Percentiles rank a stretch among this genome's conserved stretches.
Conservation (phyloP, 768 basidiomycete genomes). For the Boletus subcaerulescens region DNA sequence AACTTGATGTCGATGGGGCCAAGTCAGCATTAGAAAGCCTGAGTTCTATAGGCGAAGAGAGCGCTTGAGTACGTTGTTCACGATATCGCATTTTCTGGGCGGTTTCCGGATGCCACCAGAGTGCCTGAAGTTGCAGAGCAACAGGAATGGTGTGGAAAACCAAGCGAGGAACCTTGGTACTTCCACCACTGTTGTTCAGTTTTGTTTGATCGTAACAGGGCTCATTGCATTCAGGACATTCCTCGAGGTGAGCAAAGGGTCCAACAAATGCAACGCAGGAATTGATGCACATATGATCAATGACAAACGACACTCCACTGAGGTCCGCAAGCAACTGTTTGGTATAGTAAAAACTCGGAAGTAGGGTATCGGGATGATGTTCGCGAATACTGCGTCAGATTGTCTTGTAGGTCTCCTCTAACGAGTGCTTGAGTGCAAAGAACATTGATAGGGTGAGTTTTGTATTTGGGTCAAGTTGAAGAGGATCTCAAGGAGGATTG, state of each 20-base stretch:
- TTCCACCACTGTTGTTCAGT: background rate
- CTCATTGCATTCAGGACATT: background rate
- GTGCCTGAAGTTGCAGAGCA: no score
- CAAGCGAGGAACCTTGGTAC: background rate
- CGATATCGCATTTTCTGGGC: no score
- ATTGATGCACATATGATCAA: background rate
- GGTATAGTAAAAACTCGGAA: background rate
- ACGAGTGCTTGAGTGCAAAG: background rate
- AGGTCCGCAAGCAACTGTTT: background rate
- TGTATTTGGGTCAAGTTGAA: background rate
- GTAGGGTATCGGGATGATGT: background rate
- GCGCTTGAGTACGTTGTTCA: no score
- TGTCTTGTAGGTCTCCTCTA: background rate
- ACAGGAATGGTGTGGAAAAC: no score
- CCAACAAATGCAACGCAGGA: background rate
- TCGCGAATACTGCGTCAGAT: background rate
- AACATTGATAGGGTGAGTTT: background rate
- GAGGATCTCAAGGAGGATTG: background rate
- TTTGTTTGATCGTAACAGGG: background rate
- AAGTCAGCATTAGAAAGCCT: no score
- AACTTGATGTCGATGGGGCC: no score
- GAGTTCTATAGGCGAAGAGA: no score
- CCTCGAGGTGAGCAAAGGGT: background rate
- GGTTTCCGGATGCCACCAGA: no score
- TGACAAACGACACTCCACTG: background rate